phyloP scores from a whole-genome alignment of 805 yeast genomes.

The Pichia manshurica region DNA sequence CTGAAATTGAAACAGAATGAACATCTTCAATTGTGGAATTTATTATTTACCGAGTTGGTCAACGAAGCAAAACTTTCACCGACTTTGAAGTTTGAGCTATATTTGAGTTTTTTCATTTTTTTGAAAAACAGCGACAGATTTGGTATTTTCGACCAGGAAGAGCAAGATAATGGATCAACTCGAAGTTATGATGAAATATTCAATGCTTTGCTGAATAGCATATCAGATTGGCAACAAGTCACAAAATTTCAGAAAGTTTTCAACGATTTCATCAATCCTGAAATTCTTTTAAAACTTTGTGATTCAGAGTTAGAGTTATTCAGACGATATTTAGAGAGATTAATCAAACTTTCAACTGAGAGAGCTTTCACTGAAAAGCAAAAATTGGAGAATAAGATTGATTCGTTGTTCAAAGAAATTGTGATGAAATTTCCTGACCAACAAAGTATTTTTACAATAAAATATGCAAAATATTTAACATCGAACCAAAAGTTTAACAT shows the following conservation, averaged over 20 bases:
- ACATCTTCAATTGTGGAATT: conserved; percentile 2
- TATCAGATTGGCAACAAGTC: not conserved
- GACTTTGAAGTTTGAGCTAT: not conserved
- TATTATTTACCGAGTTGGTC: not conserved
- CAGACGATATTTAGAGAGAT: conserved; percentile 39
- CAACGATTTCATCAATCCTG: conserved; percentile 26
- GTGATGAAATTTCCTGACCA: conserved; percentile 53
- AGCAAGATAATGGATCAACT: not conserved
- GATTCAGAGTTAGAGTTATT: conserved; percentile 45
- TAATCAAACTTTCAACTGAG: conserved; percentile 22
- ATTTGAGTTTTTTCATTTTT: conserved; percentile 5
- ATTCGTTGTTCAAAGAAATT: conserved; percentile 30
- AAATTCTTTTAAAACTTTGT: conserved; percentile 31
- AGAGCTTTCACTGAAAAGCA: not conserved
- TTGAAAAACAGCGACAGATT: conserved; percentile 3
- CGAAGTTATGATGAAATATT: conserved; percentile 2
- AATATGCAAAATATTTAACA: conserved; percentile 45
- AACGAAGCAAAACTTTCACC: not conserved
- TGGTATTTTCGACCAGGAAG: not conserved
- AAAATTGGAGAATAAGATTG: conserved; percentile 8
- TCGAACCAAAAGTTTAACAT: conserved; percentile 31
- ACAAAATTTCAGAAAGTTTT: conserved; percentile 16
- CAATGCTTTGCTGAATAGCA: not conserved
- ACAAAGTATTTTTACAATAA: conserved; percentile 40
- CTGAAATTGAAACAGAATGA: not conserved